Evolutionary conservation across 805 yeast species (phyloP), one percentile per base, ranked within the genome.

Genomic region (Pichia sporocuriosa): DNA sequence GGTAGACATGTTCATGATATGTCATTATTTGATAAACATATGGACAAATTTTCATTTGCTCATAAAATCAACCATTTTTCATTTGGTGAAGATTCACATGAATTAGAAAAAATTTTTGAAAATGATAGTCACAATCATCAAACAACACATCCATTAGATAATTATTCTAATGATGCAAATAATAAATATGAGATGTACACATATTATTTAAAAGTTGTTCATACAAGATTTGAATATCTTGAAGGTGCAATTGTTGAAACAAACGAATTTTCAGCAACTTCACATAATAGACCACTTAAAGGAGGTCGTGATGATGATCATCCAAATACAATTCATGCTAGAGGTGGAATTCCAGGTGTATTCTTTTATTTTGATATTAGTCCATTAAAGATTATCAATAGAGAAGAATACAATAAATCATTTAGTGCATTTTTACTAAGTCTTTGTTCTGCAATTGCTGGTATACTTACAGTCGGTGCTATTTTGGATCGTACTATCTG

Each of bases 281-380:
- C 75, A 39, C 98, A 93, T 61, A 89, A 84, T 53, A 74, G 97
- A 49, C 90, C 96, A 8, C 59, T 88, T 25, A 49, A 36, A 17
- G 97, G 97, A 16, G 98, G 97, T 25, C 71, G 81, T 45, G 98
- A 90, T 57, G 83, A 73, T 19, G 97, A 90, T 58, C 96, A 93
- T 63, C 89, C 88, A 34, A 81, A 86, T 59, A 86, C 96, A 0
- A 49, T 81, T 20, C 93, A 84, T 50, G 75, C 81, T 2, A 68
- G 77, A 42, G 96, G 97, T 15, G 98, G 98, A 7, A 68, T 83
- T 13, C 97, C 98, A 0, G 96, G 97, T 4, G 72, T 88, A 3
- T 86, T 79, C 61, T 77, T 93, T 66, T 69, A 80, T 53, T 89
- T 89, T 64, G 97, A 93, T 55, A 88, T 93, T 61, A 81, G 95